Percentiles rank a stretch among this genome's conserved stretches.
phyloP scores from a whole-genome alignment of 768 basidiomycete genomes.

The Clitopilus hobsonii region DNA sequence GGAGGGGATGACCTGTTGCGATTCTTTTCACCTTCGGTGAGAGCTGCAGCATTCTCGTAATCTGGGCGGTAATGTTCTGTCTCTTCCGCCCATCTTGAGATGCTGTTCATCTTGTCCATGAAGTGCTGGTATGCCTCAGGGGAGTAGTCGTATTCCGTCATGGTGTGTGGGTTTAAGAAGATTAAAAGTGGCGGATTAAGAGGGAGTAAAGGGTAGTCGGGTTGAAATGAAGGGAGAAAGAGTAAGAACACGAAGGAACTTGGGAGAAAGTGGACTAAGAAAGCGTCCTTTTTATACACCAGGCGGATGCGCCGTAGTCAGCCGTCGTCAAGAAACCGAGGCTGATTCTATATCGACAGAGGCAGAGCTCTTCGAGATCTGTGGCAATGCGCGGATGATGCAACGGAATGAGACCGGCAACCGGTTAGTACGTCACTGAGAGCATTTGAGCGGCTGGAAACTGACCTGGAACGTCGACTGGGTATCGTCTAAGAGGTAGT shows the following conservation, averaged over 20 bases:
- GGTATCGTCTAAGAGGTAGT: neutral
- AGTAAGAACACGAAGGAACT: slow-evolving; percentile 3
- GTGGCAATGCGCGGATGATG: neutral
- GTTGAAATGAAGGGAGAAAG: neutral
- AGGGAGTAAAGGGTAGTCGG: neutral
- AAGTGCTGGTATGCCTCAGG: slow-evolving; percentile 16
- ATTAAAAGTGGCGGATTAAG: neutral
- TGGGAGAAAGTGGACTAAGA: neutral
- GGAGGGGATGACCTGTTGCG: neutral
- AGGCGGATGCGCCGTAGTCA: neutral
- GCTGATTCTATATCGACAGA: neutral
- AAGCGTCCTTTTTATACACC: neutral
- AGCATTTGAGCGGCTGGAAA: neutral
- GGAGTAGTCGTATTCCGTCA: slow-evolving; percentile 22
- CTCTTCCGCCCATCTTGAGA: slow-evolving; percentile 15
- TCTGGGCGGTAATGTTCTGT: slow-evolving; percentile 14
- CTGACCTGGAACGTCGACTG: neutral
- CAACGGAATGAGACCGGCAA: neutral
- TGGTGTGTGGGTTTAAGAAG: slow-evolving; percentile 3
- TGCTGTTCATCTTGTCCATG: slow-evolving; percentile 15
- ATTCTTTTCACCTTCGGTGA: slow-evolving; percentile 6
- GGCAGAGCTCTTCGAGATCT: neutral
- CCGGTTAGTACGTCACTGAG: neutral
- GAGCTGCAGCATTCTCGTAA: slow-evolving; percentile 15
- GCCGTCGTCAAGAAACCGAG: slow-evolving; percentile 1